Conservation (phyloP, 192 early-diverging fungal genomes). For the Podila epigama region DNA sequence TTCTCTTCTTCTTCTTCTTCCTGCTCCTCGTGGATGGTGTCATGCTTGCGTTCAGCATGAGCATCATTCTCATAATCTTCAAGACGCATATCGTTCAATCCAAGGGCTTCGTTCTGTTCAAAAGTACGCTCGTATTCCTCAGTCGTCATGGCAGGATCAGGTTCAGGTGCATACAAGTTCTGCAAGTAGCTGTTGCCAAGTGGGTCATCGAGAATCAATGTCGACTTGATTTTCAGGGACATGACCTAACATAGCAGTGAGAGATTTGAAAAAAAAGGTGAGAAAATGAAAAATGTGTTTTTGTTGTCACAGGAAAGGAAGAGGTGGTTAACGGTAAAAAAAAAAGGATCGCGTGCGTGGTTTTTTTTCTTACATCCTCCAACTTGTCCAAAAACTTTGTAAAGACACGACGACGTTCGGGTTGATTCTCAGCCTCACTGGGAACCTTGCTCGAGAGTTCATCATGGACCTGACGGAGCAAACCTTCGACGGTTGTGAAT, state of each 20-base stretch:
- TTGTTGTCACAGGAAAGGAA: background rate
- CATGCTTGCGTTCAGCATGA: background rate
- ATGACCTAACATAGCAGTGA: slow-evolving; percentile 15
- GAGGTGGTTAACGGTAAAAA: background rate
- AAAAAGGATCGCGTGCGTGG: background rate
- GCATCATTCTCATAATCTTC: slow-evolving; percentile 66
- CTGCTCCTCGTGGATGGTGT: background rate
- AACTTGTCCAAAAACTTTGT: slow-evolving; percentile 74
- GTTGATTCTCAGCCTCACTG: slow-evolving; percentile 74
- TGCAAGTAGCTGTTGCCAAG: slow-evolving; percentile 89
- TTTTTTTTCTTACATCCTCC: slow-evolving; percentile 65
- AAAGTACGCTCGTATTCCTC: slow-evolving; percentile 86
- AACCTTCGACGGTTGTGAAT: slow-evolving; percentile 95
- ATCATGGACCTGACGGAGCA: slow-evolving; percentile 87
- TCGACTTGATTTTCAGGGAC: slow-evolving; percentile 57
- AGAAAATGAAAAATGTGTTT: background rate
- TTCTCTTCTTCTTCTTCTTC: background rate
- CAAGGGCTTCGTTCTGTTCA: slow-evolving; percentile 89
- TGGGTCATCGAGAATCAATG: slow-evolving; percentile 91
- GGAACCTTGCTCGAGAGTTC: slow-evolving; percentile 75
- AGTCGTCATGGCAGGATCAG: slow-evolving; percentile 92
- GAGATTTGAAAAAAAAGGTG: background rate
- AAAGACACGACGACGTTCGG: slow-evolving; percentile 65
- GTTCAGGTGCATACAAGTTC: slow-evolving; percentile 94
- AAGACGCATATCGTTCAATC: slow-evolving; percentile 88